phyloP scores from a whole-genome alignment of 2,329 filamentous ascomycete species.

The Nothophaeocryptopus gaeumannii region DNA sequence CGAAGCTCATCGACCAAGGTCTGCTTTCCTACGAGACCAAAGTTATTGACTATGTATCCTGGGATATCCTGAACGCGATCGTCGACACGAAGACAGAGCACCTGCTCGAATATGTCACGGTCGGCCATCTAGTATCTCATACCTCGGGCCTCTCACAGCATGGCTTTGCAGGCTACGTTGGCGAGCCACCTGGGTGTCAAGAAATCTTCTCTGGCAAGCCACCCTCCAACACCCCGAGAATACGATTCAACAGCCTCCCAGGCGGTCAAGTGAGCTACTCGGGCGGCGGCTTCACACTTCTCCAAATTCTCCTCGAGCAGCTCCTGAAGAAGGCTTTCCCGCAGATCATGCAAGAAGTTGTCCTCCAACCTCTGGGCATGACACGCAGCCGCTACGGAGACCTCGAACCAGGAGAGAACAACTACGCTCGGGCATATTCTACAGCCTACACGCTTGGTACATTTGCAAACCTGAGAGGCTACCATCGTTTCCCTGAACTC shows the following conservation, averaged over 20 bases:
- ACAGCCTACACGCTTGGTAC: slow-evolving; percentile 17
- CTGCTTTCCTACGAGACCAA: slow-evolving; percentile 20
- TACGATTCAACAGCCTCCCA: slow-evolving; percentile 25
- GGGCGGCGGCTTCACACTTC: slow-evolving; percentile 26
- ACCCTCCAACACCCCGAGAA: slow-evolving; percentile 23
- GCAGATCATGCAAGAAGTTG: slow-evolving; percentile 23
- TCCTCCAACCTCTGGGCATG: slow-evolving; percentile 28
- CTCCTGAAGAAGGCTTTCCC: slow-evolving; percentile 18
- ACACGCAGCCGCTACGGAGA: slow-evolving; percentile 21
- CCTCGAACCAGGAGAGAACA: slow-evolving; percentile 13
- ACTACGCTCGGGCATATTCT: slow-evolving; percentile 22
- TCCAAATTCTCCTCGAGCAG: slow-evolving; percentile 27
- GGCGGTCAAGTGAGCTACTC: slow-evolving; percentile 27
- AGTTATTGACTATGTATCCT: slow-evolving; percentile 19
- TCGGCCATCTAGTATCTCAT: slow-evolving; percentile 27
- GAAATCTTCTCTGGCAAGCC: slow-evolving; percentile 20
- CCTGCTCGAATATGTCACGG: slow-evolving; percentile 24
- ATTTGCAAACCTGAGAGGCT: slow-evolving; percentile 11
- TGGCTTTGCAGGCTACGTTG: slow-evolving; percentile 28
- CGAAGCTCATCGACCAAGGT: slow-evolving; percentile 26
- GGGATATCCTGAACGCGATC: slow-evolving; percentile 6
- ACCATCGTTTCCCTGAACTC: slow-evolving; percentile 23
- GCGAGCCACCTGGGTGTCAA: slow-evolving; percentile 8
- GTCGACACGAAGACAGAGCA: slow-evolving; percentile 17
- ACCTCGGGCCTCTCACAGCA: slow-evolving; percentile 26